A percentile compares a stretch with the other conserved stretches of the same genome.
These are phyloP conservation scores for Rhodotorula paludigena DNA, from an alignment of 768 basidiomycete genomes.

Conservation along the genomic window DNA sequence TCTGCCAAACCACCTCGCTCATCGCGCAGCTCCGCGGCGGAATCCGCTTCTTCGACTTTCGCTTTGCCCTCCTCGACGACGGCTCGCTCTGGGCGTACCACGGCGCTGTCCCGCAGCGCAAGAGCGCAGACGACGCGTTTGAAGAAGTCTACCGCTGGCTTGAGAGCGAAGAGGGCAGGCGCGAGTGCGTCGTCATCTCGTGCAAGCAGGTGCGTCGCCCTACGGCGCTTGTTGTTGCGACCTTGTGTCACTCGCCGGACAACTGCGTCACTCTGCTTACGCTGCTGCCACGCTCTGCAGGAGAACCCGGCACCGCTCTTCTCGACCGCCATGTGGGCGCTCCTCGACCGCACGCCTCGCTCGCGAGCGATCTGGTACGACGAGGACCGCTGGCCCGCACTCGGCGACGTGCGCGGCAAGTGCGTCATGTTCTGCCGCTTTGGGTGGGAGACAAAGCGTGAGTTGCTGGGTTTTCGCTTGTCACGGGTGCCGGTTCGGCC, in stretches of 20 bases:
- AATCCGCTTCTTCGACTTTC: slow-evolving; percentile 13
- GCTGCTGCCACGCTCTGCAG: background rate
- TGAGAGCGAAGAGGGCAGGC: background rate
- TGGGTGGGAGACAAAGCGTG: background rate
- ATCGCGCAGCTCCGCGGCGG: background rate
- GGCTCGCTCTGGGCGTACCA: slow-evolving; percentile 11
- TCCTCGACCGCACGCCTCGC: background rate
- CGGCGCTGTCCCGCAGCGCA: background rate
- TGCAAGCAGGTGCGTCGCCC: slow-evolving; percentile 12
- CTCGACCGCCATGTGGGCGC: background rate
- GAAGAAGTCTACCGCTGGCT: slow-evolving; percentile 6
- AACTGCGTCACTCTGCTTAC: background rate
- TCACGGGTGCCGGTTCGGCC: background rate
- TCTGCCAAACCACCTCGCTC: slow-evolving; percentile 9
- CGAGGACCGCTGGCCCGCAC: slow-evolving; percentile 5
- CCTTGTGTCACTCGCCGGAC: background rate
- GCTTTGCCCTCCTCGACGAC: slow-evolving; percentile 6
- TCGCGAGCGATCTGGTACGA: background rate
- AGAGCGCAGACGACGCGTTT: background rate
- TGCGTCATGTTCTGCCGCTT: slow-evolving; percentile 19
- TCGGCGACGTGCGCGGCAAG: slow-evolving; percentile 6
- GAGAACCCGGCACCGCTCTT: slow-evolving; percentile 5
- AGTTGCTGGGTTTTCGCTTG: background rate
- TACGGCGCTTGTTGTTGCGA: too few relatives aligned
- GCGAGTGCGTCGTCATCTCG: slow-evolving; percentile 1